Percentiles rank a stretch among this genome's conserved stretches.
phyloP scores from a whole-genome alignment of 768 basidiomycete species.

The Russula lepida region DNA sequence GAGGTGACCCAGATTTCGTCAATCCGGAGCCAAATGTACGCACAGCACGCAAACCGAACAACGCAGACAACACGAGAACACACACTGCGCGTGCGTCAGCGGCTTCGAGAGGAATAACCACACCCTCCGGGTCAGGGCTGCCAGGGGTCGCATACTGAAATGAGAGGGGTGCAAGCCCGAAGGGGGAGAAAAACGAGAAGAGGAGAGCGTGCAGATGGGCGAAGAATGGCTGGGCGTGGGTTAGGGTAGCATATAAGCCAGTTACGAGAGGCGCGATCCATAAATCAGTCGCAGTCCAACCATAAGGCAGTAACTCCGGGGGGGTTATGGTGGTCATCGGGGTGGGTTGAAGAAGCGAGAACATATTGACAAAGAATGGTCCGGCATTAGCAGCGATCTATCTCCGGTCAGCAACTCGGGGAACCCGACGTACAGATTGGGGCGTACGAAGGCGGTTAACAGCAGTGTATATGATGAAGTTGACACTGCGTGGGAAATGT shows the following conservation, averaged over 20 bases:
- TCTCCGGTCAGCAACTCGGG: background rate
- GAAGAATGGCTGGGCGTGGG: conserved; percentile 77
- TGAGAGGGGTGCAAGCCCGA: conserved; percentile 7
- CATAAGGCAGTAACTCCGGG: conserved; percentile 67
- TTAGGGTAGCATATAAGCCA: conserved; percentile 69
- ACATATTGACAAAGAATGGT: conserved; percentile 68
- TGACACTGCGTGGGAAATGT: conserved; percentile 13
- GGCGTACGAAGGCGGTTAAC: conserved; percentile 17
- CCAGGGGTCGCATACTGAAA: background rate
- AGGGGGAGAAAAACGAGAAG: conserved; percentile 18
- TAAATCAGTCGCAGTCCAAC: conserved; percentile 78
- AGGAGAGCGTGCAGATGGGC: conserved; percentile 17
- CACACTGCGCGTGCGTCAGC: conserved; percentile 16
- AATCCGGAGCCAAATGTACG: conserved; percentile 1
- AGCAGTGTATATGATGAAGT: conserved; percentile 18
- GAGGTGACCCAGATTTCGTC: background rate
- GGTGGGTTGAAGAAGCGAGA: conserved; percentile 67
- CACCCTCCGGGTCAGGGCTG: background rate
- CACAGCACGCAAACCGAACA: conserved; percentile 15
- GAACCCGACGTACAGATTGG: background rate
- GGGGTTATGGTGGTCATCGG: conserved; percentile 67
- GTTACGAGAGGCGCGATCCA: conserved; percentile 80
- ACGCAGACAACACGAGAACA: conserved; percentile 8
- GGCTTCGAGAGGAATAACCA: conserved; percentile 9
- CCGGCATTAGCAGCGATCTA: conserved; percentile 37